phyloP scores from a whole-genome alignment of 2,329 filamentous ascomycete species.

The Botrytis galanthina region DNA sequence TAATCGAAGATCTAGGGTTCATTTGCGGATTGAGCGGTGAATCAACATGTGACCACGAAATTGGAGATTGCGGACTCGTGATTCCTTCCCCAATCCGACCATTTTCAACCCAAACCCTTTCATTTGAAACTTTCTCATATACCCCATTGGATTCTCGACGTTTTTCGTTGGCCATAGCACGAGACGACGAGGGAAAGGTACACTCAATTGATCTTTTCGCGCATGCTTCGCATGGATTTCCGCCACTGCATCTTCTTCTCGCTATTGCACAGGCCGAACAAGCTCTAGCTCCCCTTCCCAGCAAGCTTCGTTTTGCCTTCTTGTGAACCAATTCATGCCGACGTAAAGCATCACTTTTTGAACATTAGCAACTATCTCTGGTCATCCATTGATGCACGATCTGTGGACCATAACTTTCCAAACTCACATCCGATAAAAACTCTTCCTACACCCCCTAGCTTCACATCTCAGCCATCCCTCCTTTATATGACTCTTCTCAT shows the following conservation, averaged over 20 bases:
- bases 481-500: not conserved
- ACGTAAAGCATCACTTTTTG: conserved; percentile 7
- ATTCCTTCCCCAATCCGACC: not conserved
- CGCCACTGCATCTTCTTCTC: conserved; percentile 11
- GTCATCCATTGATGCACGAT: not conserved
- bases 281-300: conserved; percentile 14
- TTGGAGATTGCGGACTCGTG: not conserved
- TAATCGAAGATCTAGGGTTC: not conserved
- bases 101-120: not conserved
- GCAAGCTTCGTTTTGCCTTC: not conserved
- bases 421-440: conserved; percentile 14
- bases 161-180: not conserved
- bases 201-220: not conserved
- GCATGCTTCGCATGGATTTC: not conserved
- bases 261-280: conserved; percentile 5
- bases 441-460: not conserved
- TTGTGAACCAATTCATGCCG: conserved; percentile 15
- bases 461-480: conserved; percentile 8
- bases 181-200: not conserved
- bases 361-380: not conserved
- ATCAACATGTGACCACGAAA: not conserved
- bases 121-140: not conserved
- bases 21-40: not conserved
- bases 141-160: not conserved
- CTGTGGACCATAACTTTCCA: not conserved